These are phyloP conservation scores for Cryptococcus neoformans DNA, from an alignment of 1,284 basidiomycete genomes.

Conservation along the genomic window DNA sequence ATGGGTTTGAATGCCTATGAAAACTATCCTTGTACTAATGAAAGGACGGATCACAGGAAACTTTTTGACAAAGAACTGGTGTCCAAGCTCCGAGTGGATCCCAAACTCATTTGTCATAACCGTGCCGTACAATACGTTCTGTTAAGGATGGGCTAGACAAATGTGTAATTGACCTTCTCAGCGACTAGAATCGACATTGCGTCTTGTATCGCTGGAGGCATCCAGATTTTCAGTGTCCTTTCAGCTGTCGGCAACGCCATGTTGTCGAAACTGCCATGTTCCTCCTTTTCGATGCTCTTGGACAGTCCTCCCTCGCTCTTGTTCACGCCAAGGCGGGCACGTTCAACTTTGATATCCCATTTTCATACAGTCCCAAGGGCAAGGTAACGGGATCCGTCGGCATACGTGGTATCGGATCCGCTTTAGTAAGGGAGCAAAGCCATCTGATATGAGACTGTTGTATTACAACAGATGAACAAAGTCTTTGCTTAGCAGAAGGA, in stretches of 20 bases:
- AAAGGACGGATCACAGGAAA: conserved; percentile 17
- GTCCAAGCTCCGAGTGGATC: conserved; percentile 6
- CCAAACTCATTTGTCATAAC: conserved; percentile 22
- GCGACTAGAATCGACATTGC: conserved; percentile 55
- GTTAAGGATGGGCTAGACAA: no score
- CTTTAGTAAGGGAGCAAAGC: conserved; percentile 18
- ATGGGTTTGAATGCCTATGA: conserved; percentile 5
- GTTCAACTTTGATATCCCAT: conserved; percentile 51
- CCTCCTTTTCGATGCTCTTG: conserved; percentile 71
- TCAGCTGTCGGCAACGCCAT: conserved; percentile 84
- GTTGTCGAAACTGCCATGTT: conserved; percentile 80
- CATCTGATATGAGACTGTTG: conserved; percentile 64
- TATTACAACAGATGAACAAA: conserved; percentile 63
- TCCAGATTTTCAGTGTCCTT: conserved; percentile 73
- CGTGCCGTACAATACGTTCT: conserved; percentile 21
- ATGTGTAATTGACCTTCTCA: conserved; percentile 6
- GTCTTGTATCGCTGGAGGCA: conserved; percentile 49
- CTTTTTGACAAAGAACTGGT: conserved; percentile 24
- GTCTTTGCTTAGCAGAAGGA: background rate
- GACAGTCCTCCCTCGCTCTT: conserved; percentile 69
- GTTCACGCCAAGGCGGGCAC: conserved; percentile 54
- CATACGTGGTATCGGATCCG: conserved; percentile 75
- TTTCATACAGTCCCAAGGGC: conserved; percentile 67
- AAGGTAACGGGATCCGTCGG: conserved; percentile 78
- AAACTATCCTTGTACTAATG: no score